Evolutionary conservation across 148 eudicot genomes (phyloP).

Genomic region (Spergularia bocconei): DNA sequence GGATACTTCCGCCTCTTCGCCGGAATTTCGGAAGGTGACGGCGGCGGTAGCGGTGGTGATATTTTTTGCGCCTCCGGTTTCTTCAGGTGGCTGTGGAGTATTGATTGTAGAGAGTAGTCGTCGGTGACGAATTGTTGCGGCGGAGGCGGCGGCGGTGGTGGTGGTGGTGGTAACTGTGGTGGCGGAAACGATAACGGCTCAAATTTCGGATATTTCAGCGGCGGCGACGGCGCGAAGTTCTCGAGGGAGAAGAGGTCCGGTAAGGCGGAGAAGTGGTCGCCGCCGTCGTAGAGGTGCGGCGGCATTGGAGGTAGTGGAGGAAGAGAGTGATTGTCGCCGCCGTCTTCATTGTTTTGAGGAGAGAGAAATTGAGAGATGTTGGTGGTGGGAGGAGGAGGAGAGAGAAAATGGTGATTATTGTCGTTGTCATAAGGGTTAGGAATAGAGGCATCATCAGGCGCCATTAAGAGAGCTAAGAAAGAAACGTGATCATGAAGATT

Average conservation of each 20-base stretch:
- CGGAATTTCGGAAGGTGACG: no score
- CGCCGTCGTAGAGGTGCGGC: not conserved
- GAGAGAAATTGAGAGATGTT: not conserved
- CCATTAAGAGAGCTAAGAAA: conserved; percentile 12
- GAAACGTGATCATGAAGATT: not conserved
- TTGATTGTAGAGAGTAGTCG: conserved; percentile 3
- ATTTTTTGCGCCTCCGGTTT: not conserved
- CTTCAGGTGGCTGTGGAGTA: not conserved
- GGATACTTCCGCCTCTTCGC: not conserved
- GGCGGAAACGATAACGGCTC: not conserved
- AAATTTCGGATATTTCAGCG: not conserved
- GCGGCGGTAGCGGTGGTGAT: not conserved
- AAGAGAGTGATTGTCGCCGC: not conserved
- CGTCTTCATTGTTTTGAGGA: not conserved
- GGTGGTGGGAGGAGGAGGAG: not conserved
- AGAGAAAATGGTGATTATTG: not conserved
- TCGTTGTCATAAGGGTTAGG: not conserved
- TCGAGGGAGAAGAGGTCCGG: conserved; percentile 11
- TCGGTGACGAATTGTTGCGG: not conserved
- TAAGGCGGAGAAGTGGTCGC: not conserved
- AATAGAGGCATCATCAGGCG: not conserved
- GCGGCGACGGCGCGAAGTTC: not conserved
- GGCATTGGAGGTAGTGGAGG: not conserved
- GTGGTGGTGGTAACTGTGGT: not conserved
- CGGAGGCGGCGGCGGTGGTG: not conserved